Conservation (phyloP, 768 basidiomycete genomes). For the Paxillus ammoniavirescens region DNA sequence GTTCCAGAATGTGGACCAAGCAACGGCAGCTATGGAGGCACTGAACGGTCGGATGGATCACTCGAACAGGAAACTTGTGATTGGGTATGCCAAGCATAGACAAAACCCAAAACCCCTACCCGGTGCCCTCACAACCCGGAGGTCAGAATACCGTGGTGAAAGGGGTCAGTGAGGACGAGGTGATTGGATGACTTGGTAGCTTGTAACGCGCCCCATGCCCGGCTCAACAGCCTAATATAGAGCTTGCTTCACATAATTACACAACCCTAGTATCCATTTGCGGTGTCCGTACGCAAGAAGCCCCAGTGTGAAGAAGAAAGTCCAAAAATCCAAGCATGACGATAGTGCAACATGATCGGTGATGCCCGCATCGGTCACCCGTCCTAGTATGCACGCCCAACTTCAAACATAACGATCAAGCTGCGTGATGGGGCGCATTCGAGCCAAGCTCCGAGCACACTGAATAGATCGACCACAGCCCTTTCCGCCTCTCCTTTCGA, state of each 20-base stretch:
- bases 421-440: slow-evolving; percentile 6
- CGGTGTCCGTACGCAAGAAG: too few species aligned
- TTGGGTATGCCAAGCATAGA: slow-evolving; percentile 21
- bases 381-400: too few species aligned
- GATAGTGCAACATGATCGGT: too few species aligned
- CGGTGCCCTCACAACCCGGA: slow-evolving; percentile 17
- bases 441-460: slow-evolving; percentile 24
- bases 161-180: too few species aligned
- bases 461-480: slow-evolving; percentile 29
- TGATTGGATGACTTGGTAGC: too few species aligned
- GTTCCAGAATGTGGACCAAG: slow-evolving; percentile 44
- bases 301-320: too few species aligned
- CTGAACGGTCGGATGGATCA: slow-evolving; percentile 30
- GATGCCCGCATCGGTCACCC: too few species aligned
- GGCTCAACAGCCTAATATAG: background rate
- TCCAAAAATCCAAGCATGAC: too few species aligned
- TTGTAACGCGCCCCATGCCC: too few species aligned
- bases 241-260: background rate
- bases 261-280: too few species aligned
- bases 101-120: background rate
- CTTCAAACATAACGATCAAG: background rate
- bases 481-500: slow-evolving; percentile 24
- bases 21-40: slow-evolving; percentile 46
- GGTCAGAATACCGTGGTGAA: slow-evolving; percentile 9
- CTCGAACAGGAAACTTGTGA: background rate